Conservation (phyloP, 805 yeast genomes). For the Starmerella stellata region DNA sequence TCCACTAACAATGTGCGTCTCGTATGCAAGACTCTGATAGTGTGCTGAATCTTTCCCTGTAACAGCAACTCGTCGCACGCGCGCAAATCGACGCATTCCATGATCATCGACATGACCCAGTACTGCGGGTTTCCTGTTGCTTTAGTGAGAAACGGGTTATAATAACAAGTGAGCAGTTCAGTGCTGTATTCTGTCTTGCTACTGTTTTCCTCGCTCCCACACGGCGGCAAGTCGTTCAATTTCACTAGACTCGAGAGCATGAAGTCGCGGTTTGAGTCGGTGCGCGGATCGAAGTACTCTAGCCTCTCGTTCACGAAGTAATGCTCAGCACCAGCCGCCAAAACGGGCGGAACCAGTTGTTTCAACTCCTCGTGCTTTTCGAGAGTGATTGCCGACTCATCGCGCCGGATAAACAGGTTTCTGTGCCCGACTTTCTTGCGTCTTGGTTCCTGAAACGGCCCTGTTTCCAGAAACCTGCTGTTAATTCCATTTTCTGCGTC, state of each 20-base stretch:
- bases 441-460: too few relatives aligned
- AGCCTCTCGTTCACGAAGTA: not conserved
- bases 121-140: not conserved
- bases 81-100: constrained; percentile 4
- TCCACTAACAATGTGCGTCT: constrained; percentile 12
- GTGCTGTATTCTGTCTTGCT: not conserved
- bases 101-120: constrained; percentile 1
- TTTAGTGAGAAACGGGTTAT: not conserved
- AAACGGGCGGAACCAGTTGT: not conserved
- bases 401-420: not conserved
- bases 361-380: not conserved
- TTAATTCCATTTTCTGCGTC: too few relatives aligned
- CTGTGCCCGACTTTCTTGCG: not conserved
- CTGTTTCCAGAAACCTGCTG: too few relatives aligned
- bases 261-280: not conserved
- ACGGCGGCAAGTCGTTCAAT: not conserved
- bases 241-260: not conserved
- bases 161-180: not conserved
- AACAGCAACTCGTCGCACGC: constrained; percentile 1
- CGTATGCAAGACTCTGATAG: not conserved
- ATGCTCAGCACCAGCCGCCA: not conserved
- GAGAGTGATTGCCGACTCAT: not conserved
- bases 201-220: not conserved
- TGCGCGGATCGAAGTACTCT: not conserved
- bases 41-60: constrained; percentile 3